Percentiles rank a stretch among this genome's conserved stretches.
Evolutionary conservation across 148 eudicot species (phyloP).

Genomic region (Linanthus parryae): DNA sequence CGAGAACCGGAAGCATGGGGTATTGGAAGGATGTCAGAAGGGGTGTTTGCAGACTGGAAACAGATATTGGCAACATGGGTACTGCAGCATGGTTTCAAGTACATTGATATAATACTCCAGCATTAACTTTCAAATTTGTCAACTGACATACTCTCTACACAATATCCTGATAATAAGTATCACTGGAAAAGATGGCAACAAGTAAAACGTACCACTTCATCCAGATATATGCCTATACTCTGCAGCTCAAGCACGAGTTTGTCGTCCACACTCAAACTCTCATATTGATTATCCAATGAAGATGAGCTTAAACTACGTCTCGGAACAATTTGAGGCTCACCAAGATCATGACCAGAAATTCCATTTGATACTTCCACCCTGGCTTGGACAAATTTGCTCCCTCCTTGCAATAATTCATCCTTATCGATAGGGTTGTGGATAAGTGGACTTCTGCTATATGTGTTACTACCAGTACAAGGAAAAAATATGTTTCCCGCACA

Average conservation of each 20-base stretch:
- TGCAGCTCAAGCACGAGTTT: constrained; percentile 76
- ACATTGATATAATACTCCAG: too few species aligned
- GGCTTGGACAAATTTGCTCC: constrained; percentile 29
- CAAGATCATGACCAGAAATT: constrained; percentile 25
- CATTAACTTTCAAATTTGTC: too few species aligned
- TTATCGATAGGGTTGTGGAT: constrained; percentile 25
- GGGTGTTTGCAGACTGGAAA: too few species aligned
- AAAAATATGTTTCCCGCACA: constrained; percentile 28
- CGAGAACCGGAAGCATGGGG: too few species aligned
- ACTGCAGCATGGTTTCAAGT: too few species aligned
- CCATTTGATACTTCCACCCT: constrained; percentile 36
- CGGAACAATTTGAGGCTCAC: constrained; percentile 28
- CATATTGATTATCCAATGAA: constrained; percentile 50
- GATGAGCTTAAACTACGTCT: constrained; percentile 29
- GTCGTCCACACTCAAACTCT: constrained; percentile 50
- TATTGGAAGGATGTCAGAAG: too few species aligned
- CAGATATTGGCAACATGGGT: too few species aligned
- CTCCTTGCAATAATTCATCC: constrained; percentile 37
- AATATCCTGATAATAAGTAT: too few species aligned
- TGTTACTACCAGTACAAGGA: constrained; percentile 49
- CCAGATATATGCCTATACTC: constrained; percentile 69
- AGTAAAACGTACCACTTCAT: constrained; percentile 59
- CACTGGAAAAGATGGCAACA: too few species aligned
- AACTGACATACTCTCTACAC: too few species aligned
- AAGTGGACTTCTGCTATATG: constrained; percentile 31